A percentile compares a stretch with the other conserved stretches of the same genome.
These are phyloP conservation scores for Tephrocybe sp. DNA, from an alignment of 768 basidiomycete species.

Conservation along the genomic window DNA sequence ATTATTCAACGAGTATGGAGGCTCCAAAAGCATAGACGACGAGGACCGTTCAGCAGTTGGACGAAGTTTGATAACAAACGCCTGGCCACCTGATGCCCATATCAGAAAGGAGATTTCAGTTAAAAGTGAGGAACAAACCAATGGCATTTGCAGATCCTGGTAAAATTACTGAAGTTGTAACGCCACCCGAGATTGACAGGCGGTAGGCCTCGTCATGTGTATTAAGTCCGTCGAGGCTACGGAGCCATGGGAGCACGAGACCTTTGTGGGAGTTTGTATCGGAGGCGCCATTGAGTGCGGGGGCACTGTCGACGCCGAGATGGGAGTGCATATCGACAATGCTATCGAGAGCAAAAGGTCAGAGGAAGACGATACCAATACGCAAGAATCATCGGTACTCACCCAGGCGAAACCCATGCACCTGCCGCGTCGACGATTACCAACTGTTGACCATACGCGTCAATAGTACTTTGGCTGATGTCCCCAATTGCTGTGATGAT, in stretches of 20 bases:
- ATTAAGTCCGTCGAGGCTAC: conserved; percentile 77
- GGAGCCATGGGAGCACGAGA: conserved; percentile 61
- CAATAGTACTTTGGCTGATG: conserved; percentile 24
- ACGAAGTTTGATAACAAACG: conserved; percentile 76
- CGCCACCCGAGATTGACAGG: conserved; percentile 71
- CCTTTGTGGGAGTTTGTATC: conserved; percentile 59
- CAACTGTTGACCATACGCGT: conserved; percentile 20
- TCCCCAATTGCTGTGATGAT: conserved; percentile 58
- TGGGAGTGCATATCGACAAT: conserved; percentile 51
- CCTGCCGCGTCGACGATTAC: conserved; percentile 55
- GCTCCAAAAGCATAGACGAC: conserved; percentile 74
- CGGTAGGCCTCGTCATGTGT: conserved; percentile 75
- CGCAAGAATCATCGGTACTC: not conserved
- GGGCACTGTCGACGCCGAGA: conserved; percentile 37
- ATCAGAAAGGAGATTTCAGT: not conserved
- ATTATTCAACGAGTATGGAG: conserved; percentile 63
- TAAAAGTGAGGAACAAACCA: conserved; percentile 33
- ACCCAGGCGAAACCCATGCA: conserved; percentile 59
- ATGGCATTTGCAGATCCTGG: conserved; percentile 73
- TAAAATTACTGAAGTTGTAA: conserved; percentile 74
- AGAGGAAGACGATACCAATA: not conserved
- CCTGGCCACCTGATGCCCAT: conserved; percentile 60
- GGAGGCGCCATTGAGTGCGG: conserved; percentile 35
- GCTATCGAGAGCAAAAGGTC: conserved; percentile 1
- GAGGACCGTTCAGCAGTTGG: conserved; percentile 69